Evolutionary conservation across 2,329 filamentous ascomycete genomes (phyloP), one percentile per base, ranked within the genome.

Genomic region (Daldinia sp.): DNA sequence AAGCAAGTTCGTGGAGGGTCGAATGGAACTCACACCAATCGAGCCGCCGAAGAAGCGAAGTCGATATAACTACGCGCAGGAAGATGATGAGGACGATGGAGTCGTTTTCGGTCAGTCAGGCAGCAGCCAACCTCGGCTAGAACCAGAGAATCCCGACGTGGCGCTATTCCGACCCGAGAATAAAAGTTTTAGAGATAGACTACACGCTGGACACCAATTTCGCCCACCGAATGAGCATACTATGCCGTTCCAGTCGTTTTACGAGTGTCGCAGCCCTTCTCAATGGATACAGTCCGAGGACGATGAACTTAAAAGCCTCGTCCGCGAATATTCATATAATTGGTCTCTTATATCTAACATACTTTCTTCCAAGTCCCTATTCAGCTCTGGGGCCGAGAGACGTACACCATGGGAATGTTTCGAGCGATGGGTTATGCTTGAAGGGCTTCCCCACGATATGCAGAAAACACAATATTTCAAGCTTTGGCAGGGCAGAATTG

Each of bases 331-430:
- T 73, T 93, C 93, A 0, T 98, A 97, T 80, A 99, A 99, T 72
- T 99, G 95, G 95, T 96, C 93, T 2, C 82, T 99, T 4, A 97
- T 98, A 55, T 92, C 94, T 1, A 91, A 87, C 70, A 89, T 94
- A 62, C 81, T 98, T 54, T 85, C 87, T 1, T 85, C 90, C 13
- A 87, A 87, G 53, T 96, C 93, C 0, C 76, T 88, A 11, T 96
- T 93, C 73, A 85, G 88, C n/a, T 94, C 94, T 17, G 93, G 92
- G 1, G 88, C 93, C 9, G 94, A 98, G 75, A 86, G 95, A 64
- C 87, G 95, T 48, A 98, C 94, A 2, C 93, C 94, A 0, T 99
- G 95, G 95, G 95, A 99, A 79, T 99, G 95, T 75, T 99, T 99
- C 71, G 95, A 99, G 77, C 87, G 95, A 41, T 99, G 94, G 94